phyloP scores from a whole-genome alignment of 2,329 filamentous ascomycete genomes.

The Stagonosporopsis vannaccii region DNA sequence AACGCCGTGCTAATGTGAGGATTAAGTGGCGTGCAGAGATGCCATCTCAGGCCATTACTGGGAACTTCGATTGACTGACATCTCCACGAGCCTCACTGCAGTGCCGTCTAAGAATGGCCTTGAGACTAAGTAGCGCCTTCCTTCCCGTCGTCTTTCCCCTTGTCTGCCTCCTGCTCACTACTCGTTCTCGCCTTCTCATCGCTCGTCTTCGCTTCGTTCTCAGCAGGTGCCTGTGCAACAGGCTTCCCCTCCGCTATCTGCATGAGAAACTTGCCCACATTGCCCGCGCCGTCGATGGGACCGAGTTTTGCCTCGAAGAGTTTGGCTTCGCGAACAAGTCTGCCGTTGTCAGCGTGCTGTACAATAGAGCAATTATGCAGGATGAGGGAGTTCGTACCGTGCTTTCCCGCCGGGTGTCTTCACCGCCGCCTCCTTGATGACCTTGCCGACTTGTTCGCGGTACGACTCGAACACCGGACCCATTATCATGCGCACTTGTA shows the following conservation, averaged over 20 bases:
- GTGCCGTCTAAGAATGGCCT: not conserved
- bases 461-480: conserved; percentile 83
- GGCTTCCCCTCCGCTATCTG: conserved; percentile 69
- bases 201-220: conserved; percentile 11
- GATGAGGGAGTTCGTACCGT: conserved; percentile 63
- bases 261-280: conserved; percentile 73
- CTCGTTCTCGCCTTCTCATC: not conserved
- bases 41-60: not conserved
- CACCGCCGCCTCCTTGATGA: conserved; percentile 70
- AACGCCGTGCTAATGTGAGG: not conserved
- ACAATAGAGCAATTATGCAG: not conserved
- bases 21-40: too few species aligned
- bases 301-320: conserved; percentile 74
- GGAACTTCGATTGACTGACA: not conserved
- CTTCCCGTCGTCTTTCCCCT: not conserved
- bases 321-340: conserved; percentile 79
- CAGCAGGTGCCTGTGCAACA: conserved; percentile 27
- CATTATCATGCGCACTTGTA: conserved; percentile 83
- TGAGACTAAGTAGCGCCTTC: not conserved
- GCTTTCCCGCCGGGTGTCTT: conserved; percentile 72
- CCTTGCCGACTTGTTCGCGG: conserved; percentile 76
- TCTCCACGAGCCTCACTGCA: not conserved
- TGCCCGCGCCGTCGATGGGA: conserved; percentile 80
- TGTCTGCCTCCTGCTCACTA: conserved; percentile 2
- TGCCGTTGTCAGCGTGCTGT: conserved; percentile 45